phyloP scores from a whole-genome alignment of 1,139 yeast species.

The Komagataea norvegica region DNA sequence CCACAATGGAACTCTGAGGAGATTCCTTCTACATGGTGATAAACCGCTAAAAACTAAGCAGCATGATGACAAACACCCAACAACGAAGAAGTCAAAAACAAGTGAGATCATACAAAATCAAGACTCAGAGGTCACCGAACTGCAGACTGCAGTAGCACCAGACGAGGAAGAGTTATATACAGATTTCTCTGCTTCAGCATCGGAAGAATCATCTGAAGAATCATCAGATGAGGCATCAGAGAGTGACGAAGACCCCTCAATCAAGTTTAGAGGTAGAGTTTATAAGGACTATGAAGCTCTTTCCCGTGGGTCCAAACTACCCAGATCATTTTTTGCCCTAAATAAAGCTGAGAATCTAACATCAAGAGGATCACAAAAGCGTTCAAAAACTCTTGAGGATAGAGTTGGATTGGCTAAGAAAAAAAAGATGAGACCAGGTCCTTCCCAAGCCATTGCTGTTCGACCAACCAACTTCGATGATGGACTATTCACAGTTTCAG shows the following conservation, averaged over 20 bases:
- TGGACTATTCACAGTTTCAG: conserved; percentile 2
- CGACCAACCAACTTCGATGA: neutral
- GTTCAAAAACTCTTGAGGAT: conserved; percentile 1
- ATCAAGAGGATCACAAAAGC: neutral
- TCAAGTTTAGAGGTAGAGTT: conserved; percentile 19
- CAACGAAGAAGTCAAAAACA: neutral
- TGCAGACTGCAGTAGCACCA: neutral
- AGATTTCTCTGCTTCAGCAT: neutral
- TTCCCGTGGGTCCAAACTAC: conserved; percentile 19
- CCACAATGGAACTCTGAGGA: conserved; percentile 17
- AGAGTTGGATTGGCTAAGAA: conserved; percentile 22
- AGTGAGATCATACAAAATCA: too few species aligned
- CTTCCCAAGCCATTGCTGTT: too few species aligned
- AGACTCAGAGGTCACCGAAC: neutral
- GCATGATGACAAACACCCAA: neutral
- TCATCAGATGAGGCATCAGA: conserved; percentile 6
- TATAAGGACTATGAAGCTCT: conserved; percentile 19
- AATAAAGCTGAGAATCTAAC: conserved; percentile 4
- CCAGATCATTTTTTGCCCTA: conserved; percentile 21
- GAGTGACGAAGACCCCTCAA: neutral
- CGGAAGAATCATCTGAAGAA: neutral
- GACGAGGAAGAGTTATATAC: conserved; percentile 4
- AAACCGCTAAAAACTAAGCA: neutral
- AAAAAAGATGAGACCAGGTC: conserved; percentile 13
- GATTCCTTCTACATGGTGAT: conserved; percentile 7